Evolutionary conservation across 2,329 filamentous ascomycete species (phyloP).

Genomic region (Sporothrix mexicana): DNA sequence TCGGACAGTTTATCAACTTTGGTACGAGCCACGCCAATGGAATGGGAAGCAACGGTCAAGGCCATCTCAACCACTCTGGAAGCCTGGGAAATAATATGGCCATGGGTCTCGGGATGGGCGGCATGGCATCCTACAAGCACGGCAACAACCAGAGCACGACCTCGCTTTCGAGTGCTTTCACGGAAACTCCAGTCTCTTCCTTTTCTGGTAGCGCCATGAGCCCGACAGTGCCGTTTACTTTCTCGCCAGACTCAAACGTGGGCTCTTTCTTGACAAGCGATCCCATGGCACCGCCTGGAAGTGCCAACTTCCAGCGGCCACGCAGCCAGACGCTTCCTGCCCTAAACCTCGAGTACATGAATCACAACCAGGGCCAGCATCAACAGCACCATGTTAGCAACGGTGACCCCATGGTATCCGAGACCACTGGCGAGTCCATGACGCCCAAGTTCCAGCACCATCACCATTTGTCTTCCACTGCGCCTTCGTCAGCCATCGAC

Average conservation of each 20-base stretch:
- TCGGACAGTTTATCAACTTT: constrained; percentile 18
- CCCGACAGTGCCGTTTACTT: constrained; percentile 74
- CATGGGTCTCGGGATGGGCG: constrained; percentile 34
- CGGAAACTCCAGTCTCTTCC: constrained; percentile 66
- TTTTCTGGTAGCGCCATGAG: constrained; percentile 76
- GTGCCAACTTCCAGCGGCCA: constrained; percentile 71
- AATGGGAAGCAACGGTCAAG: constrained; percentile 11
- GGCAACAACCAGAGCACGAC: constrained; percentile 70
- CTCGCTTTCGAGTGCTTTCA: constrained; percentile 71
- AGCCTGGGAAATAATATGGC: constrained; percentile 21
- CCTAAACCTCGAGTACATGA: constrained; percentile 65
- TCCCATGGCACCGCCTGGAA: constrained; percentile 47
- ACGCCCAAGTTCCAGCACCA: constrained; percentile 65
- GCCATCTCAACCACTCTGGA: background rate
- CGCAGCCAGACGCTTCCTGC: constrained; percentile 87
- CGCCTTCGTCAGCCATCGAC: constrained; percentile 59
- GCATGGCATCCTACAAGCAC: constrained; percentile 58
- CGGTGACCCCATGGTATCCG: background rate
- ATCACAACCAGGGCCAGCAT: constrained; percentile 47
- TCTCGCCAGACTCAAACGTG: constrained; percentile 74
- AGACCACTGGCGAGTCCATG: constrained; percentile 37
- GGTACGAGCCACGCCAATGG: background rate
- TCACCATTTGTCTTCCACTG: constrained; percentile 55
- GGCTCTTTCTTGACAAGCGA: constrained; percentile 65
- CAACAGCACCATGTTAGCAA: constrained; percentile 46